phyloP scores from a whole-genome alignment of 768 basidiomycete species.

The Pluteus cervinus region DNA sequence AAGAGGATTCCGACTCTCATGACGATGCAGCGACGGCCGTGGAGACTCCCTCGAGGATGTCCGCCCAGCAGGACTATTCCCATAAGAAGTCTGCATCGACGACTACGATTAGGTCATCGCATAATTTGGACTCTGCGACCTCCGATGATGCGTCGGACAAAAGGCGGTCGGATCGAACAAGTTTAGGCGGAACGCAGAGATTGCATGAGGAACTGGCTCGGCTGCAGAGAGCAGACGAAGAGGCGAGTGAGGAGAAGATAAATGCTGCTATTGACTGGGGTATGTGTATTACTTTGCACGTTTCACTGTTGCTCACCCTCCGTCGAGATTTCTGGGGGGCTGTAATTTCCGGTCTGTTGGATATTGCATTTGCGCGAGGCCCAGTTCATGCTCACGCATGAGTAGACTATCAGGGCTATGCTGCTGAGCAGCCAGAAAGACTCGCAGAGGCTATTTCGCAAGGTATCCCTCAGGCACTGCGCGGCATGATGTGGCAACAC shows the following conservation, averaged over 20 bases:
- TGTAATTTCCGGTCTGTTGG: constrained; percentile 70
- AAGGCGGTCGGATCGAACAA: constrained; percentile 37
- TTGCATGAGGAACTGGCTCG: constrained; percentile 74
- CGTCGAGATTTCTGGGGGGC: constrained; percentile 86
- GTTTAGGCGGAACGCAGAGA: constrained; percentile 61
- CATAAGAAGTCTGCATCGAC: constrained; percentile 65
- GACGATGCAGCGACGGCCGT: constrained; percentile 12
- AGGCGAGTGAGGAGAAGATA: constrained; percentile 30
- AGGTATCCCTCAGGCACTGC: constrained; percentile 82
- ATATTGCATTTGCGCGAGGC: background rate
- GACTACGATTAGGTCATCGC: constrained; percentile 48
- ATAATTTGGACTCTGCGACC: constrained; percentile 37
- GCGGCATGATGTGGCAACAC: constrained; percentile 96
- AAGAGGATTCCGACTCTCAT: too few relatives aligned
- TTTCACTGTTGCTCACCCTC: constrained; percentile 3
- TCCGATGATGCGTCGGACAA: too few relatives aligned
- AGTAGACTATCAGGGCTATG: constrained; percentile 84
- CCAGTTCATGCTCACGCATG: constrained; percentile 6
- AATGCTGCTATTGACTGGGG: constrained; percentile 75
- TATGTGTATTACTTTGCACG: constrained; percentile 24
- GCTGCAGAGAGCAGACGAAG: constrained; percentile 50
- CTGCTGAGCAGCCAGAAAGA: constrained; percentile 68
- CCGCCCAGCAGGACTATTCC: too few relatives aligned
- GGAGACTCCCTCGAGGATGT: constrained; percentile 6
- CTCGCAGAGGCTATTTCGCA: constrained; percentile 86